Conservation (phyloP, 31 red algal species). For the Endocladia muricata region DNA sequence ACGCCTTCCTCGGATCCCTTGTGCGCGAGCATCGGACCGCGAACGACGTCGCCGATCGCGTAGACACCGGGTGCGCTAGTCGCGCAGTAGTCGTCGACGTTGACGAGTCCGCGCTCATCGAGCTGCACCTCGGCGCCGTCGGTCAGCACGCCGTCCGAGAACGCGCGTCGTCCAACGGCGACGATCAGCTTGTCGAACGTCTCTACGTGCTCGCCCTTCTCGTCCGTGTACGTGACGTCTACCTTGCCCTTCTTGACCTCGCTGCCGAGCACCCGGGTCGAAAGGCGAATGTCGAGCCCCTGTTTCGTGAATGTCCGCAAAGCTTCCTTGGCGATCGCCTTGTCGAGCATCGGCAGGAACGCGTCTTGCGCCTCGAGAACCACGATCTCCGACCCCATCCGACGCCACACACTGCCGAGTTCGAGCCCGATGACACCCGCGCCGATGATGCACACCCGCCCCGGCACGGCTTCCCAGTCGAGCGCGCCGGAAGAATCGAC, state of each 20-base stretch:
- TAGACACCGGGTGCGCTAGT: constrained; percentile 48
- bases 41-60: constrained; percentile 57
- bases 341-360: background rate
- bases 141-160: background rate
- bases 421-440: background rate
- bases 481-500: background rate
- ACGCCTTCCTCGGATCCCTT: background rate
- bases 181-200: background rate
- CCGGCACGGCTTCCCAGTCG: background rate
- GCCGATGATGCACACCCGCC: background rate
- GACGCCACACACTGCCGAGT: background rate
- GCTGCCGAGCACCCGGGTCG: background rate
- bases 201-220: background rate
- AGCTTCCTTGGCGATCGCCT: background rate
- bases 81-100: constrained; percentile 24
- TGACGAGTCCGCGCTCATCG: constrained; percentile 9
- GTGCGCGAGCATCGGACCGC: constrained; percentile 51
- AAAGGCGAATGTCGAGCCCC: background rate
- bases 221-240: background rate
- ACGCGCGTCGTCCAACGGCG: background rate
- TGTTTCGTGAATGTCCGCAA: background rate
- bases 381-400: background rate
- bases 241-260: background rate
- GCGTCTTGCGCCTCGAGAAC: background rate
- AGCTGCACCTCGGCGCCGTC: background rate